Percentiles rank a stretch among this genome's conserved stretches.
Evolutionary conservation across 2,329 filamentous ascomycete genomes (phyloP).

Genomic region (Ophiostoma ulmi): DNA sequence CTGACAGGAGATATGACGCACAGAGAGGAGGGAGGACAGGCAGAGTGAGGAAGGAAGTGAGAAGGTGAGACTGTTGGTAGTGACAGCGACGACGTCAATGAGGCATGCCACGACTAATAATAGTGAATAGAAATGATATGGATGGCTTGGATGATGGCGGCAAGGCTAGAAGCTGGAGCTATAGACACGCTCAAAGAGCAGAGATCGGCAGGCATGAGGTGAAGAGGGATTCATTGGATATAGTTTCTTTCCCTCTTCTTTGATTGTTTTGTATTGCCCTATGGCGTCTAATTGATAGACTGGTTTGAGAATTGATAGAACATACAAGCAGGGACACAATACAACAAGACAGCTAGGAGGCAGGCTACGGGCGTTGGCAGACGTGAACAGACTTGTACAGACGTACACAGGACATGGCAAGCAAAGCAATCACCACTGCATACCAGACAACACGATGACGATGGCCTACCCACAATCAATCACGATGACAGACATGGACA

Average conservation of each 20-base stretch:
- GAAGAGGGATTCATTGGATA: background rate
- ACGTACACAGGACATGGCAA: background rate
- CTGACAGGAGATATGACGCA: background rate
- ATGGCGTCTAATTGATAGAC: no score
- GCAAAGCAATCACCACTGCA: background rate
- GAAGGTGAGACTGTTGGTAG: background rate
- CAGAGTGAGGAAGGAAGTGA: background rate
- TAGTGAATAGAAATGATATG: background rate
- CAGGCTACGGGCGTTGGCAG: background rate
- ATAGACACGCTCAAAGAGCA: background rate
- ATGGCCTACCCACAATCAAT: background rate
- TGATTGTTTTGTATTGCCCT: background rate
- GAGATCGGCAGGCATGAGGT: background rate
- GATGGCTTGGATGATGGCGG: background rate
- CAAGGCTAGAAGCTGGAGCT: background rate
- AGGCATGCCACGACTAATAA: background rate
- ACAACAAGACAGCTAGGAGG: background rate
- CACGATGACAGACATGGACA: background rate
- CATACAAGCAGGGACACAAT: background rate
- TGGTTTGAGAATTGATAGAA: background rate
- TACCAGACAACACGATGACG: background rate
- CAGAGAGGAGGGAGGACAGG: background rate
- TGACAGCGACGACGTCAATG: no score
- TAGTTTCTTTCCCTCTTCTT: background rate
- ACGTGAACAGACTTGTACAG: background rate